Percentiles rank a stretch among this genome's conserved stretches.
These are phyloP conservation scores for Salix exigua DNA, from an alignment of 345 rosid genomes.

Conservation along the genomic window DNA sequence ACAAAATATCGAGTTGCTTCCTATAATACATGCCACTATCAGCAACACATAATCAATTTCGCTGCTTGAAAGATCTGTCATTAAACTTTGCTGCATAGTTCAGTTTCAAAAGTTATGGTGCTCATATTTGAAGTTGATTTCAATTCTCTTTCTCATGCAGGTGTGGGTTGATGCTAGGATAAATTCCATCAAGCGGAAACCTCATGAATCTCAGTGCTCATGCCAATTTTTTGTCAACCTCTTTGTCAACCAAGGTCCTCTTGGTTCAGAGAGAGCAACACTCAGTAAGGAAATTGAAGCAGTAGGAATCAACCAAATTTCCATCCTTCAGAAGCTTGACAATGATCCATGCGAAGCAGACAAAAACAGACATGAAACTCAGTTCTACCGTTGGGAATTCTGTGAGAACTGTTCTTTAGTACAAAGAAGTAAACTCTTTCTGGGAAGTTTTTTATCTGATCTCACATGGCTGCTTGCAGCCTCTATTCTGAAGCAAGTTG, in stretches of 20 bases:
- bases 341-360: constrained; percentile 37
- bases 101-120: neutral
- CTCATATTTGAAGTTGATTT: neutral
- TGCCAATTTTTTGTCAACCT: constrained; percentile 61
- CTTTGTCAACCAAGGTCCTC: constrained; percentile 51
- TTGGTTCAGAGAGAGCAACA: constrained; percentile 51
- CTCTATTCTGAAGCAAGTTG: constrained; percentile 48
- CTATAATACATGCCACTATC: neutral
- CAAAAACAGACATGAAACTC: constrained; percentile 37
- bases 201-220: constrained; percentile 54
- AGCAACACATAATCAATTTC: neutral
- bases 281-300: constrained; percentile 41
- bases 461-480: constrained; percentile 64
- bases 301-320: constrained; percentile 51
- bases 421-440: constrained; percentile 48
- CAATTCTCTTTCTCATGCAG: constrained; percentile 29
- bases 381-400: constrained; percentile 58
- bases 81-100: neutral
- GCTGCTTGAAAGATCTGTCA: neutral
- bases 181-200: constrained; percentile 69
- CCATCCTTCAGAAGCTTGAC: constrained; percentile 59
- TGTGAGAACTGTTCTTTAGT: constrained; percentile 54
- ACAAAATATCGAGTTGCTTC: neutral
- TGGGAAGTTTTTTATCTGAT: constrained; percentile 63
- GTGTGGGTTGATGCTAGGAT: constrained; percentile 81